A percentile compares a stretch with the other conserved stretches of the same genome.
Evolutionary conservation across 495 filamentous ascomycete genomes (phyloP).

Genomic region (Aspergillus conjunctus): DNA sequence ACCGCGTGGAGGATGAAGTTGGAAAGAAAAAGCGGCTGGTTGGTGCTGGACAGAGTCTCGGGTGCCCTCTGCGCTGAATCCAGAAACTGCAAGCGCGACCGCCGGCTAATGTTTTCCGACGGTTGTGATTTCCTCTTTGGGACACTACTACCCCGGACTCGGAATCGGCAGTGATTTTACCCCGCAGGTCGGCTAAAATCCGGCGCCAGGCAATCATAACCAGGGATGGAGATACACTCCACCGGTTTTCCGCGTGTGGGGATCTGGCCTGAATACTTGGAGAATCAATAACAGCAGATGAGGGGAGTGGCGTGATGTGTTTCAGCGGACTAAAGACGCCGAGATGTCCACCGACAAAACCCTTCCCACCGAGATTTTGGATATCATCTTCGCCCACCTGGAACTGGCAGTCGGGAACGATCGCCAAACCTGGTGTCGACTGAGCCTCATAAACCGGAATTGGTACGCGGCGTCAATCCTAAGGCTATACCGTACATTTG

Average conservation of each 20-base stretch:
- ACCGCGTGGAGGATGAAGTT: neutral
- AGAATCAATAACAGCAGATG: neutral
- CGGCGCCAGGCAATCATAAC: neutral
- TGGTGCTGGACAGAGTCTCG: neutral
- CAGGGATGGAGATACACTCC: no score
- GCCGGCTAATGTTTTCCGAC: neutral
- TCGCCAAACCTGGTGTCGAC: neutral
- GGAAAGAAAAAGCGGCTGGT: neutral
- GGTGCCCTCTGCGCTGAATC: neutral
- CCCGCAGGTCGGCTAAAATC: neutral
- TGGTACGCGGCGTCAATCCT: conserved; percentile 2
- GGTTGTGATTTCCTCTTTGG: conserved; percentile 1
- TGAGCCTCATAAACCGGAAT: conserved; percentile 11
- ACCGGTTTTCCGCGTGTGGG: neutral
- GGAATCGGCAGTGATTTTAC: conserved; percentile 3
- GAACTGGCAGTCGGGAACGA: neutral
- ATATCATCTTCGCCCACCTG: conserved; percentile 9
- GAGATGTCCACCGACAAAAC: neutral
- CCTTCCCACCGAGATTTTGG: conserved; percentile 1
- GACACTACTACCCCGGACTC: conserved; percentile 1
- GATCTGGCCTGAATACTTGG: neutral
- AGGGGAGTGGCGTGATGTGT: neutral
- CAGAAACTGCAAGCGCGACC: conserved; percentile 1
- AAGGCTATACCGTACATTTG: conserved; percentile 4
- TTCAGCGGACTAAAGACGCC: neutral